phyloP scores from a whole-genome alignment of 2,329 filamentous ascomycete genomes.

The Microdochium bolleyi region DNA sequence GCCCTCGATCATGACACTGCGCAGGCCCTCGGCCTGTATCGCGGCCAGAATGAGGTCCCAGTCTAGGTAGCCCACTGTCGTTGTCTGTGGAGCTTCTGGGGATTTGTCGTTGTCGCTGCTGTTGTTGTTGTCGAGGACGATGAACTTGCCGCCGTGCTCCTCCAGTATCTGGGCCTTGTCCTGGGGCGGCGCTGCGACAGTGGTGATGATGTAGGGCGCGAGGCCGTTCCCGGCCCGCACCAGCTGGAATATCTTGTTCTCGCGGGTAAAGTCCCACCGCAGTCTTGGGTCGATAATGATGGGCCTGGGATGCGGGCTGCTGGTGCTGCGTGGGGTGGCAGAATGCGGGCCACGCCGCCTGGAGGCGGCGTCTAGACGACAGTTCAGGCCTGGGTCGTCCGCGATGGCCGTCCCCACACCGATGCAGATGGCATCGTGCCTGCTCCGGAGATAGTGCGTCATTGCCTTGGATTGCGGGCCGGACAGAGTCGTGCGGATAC shows the following conservation, averaged over 20 bases:
- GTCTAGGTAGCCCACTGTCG: slow-evolving; percentile 36
- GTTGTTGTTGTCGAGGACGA: slow-evolving; percentile 28
- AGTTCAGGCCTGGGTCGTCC: slow-evolving; percentile 82
- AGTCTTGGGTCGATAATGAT: slow-evolving; percentile 72
- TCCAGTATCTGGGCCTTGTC: slow-evolving; percentile 33
- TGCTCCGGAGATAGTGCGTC: slow-evolving; percentile 82
- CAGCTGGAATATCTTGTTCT: slow-evolving; percentile 59
- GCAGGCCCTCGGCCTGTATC: slow-evolving; percentile 52
- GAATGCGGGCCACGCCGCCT: no score
- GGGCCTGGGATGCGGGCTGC: slow-evolving; percentile 63
- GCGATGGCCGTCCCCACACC: slow-evolving; percentile 78
- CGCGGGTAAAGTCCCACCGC: slow-evolving; percentile 58
- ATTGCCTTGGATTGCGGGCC: slow-evolving; percentile 80
- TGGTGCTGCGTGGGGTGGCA: slow-evolving; percentile 28
- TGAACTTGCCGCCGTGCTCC: slow-evolving; percentile 43
- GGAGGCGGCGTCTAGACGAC: slow-evolving; percentile 57
- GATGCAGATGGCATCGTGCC: slow-evolving; percentile 77
- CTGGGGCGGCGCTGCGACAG: slow-evolving; percentile 33
- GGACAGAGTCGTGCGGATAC: slow-evolving; percentile 75
- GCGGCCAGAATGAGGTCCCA: slow-evolving; percentile 59
- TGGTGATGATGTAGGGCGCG: slow-evolving; percentile 65
- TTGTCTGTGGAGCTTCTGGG: no score
- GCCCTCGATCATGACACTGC: slow-evolving; percentile 87
- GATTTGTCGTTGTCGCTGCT: no score
- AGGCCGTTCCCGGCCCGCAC: slow-evolving; percentile 58